A percentile compares a stretch with the other conserved stretches of the same genome.
phyloP scores from a whole-genome alignment of 2,329 filamentous ascomycete genomes.

The Raffaelea deltoideospora region DNA sequence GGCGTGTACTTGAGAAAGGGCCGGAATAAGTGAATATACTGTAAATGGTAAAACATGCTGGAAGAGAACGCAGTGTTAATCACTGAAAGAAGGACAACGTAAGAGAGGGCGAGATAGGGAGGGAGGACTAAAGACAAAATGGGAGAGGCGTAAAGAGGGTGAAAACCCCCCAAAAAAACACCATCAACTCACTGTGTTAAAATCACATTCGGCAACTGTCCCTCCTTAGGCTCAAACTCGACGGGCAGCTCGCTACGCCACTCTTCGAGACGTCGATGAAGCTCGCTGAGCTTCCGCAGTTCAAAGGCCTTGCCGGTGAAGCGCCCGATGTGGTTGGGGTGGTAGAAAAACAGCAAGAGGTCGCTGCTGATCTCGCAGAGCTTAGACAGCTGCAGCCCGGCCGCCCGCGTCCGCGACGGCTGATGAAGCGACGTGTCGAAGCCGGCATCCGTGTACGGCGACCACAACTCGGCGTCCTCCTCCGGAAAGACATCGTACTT shows the following conservation, averaged over 20 bases:
- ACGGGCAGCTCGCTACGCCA: constrained; percentile 75
- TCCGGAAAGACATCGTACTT: constrained; percentile 83
- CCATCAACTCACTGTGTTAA: constrained; percentile 57
- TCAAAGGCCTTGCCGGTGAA: constrained; percentile 65
- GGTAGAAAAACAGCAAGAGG: constrained; percentile 78
- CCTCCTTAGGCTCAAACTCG: constrained; percentile 81
- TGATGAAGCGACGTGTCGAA: constrained; percentile 59
- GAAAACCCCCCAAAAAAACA: not conserved
- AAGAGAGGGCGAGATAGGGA: not conserved
- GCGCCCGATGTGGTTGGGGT: constrained; percentile 51
- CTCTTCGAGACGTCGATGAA: constrained; percentile 77
- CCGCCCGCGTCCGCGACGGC: constrained; percentile 67
- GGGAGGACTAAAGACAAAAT: not conserved
- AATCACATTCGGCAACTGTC: constrained; percentile 70
- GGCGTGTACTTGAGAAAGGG: constrained; percentile 88
- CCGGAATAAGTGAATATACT: constrained; percentile 84
- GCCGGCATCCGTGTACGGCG: constrained; percentile 62
- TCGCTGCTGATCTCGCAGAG: constrained; percentile 92
- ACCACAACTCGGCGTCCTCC: constrained; percentile 78
- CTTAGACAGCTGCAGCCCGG: constrained; percentile 65
- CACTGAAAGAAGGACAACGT: not conserved
- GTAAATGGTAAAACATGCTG: constrained; percentile 92
- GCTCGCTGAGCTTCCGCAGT: constrained; percentile 80
- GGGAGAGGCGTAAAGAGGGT: not conserved
- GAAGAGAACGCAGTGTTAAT: not conserved